These are phyloP conservation scores for Colletotrichum orchidophilum DNA, from an alignment of 2,329 filamentous ascomycete genomes.

Conservation along the genomic window DNA sequence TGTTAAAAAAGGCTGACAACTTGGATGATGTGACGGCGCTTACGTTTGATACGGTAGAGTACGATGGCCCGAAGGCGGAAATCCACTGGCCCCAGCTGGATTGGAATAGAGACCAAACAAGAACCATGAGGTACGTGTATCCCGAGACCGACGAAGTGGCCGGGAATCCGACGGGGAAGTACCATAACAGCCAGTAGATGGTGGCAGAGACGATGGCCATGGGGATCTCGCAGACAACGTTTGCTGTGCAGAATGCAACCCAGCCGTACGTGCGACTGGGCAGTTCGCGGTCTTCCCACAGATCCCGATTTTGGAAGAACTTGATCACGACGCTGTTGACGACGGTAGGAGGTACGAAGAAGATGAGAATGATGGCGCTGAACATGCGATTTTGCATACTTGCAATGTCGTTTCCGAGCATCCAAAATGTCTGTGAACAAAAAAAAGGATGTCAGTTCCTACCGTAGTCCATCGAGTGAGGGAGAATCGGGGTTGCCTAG, in stretches of 20 bases:
- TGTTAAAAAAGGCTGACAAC: fast-evolving
- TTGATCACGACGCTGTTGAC: constrained; percentile 81
- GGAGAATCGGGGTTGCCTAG: neutral
- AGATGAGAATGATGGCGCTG: constrained; percentile 69
- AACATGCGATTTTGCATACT: constrained; percentile 85
- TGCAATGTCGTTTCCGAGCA: constrained; percentile 70
- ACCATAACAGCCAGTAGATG: constrained; percentile 81
- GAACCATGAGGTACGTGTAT: constrained; percentile 81
- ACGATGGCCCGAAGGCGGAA: constrained; percentile 80
- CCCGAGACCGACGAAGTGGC: constrained; percentile 71
- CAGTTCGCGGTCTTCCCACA: constrained; percentile 79
- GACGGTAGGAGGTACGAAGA: constrained; percentile 74
- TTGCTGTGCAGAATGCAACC: constrained; percentile 79
- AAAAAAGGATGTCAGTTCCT: neutral
- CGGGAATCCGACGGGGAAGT: constrained; percentile 78
- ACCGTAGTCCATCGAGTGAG: no score
- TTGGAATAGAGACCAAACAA: constrained; percentile 82
- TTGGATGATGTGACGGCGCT: constrained; percentile 33
- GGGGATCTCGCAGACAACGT: constrained; percentile 78
- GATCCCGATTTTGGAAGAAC: constrained; percentile 76
- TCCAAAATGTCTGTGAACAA: constrained; percentile 71
- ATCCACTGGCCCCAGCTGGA: constrained; percentile 86
- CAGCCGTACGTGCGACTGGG: constrained; percentile 81
- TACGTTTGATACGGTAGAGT: constrained; percentile 79
- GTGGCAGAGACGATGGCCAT: constrained; percentile 70